Conservation (phyloP, 208 protist species). For the Leishmania guyanensis region DNA sequence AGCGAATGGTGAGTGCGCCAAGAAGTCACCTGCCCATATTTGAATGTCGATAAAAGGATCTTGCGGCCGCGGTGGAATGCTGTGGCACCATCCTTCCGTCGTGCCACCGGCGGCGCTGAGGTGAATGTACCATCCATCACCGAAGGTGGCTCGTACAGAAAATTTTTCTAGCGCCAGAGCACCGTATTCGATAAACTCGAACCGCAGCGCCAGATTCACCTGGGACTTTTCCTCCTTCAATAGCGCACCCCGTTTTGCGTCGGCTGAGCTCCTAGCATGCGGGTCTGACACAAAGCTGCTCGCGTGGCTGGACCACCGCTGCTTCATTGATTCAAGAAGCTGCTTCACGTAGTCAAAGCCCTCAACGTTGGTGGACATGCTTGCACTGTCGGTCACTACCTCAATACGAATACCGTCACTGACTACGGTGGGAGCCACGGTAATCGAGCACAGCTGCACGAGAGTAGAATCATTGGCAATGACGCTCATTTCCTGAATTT, state of each 20-base stretch:
- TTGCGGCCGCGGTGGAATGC: constrained; percentile 19
- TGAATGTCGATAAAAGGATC: constrained; percentile 30
- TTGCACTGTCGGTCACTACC: constrained; percentile 14
- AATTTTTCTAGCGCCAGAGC: constrained; percentile 29
- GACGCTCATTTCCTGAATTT: constrained; percentile 12
- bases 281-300: not conserved
- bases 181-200: constrained; percentile 28
- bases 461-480: constrained; percentile 11
- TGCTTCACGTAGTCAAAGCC: constrained; percentile 25
- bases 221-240: not conserved
- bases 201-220: constrained; percentile 6
- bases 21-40: constrained; percentile 50
- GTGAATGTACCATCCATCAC: constrained; percentile 47
- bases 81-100: constrained; percentile 37
- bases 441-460: constrained; percentile 22
- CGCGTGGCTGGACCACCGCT: constrained; percentile 7
- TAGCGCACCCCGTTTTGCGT: not conserved
- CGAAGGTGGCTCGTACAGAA: constrained; percentile 11
- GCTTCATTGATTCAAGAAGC: constrained; percentile 2
- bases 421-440: not conserved
- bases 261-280: not conserved
- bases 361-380: constrained; percentile 28
- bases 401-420: not conserved
- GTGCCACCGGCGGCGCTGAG: constrained; percentile 33
- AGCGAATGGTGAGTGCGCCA: constrained; percentile 42